These are phyloP conservation scores for Saprolegnia diclina DNA, from an alignment of 352 stramenopile genomes.

Conservation along the genomic window DNA sequence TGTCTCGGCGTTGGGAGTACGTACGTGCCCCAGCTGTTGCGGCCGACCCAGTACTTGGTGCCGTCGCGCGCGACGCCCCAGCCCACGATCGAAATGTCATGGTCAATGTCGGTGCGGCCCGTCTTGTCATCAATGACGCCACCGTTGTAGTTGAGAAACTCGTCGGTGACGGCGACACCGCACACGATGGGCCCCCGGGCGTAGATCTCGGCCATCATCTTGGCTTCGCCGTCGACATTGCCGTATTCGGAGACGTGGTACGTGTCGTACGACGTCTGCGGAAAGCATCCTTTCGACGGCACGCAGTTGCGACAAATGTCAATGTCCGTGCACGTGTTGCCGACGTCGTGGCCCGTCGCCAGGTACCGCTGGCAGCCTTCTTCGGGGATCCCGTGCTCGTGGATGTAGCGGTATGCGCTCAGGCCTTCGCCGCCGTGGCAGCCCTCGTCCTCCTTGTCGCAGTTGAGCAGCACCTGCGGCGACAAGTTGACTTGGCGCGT, in stretches of 20 bases:
- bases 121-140: slow-evolving; percentile 92
- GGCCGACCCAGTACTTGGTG: slow-evolving; percentile 92
- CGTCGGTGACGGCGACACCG: slow-evolving; percentile 87
- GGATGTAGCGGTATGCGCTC: slow-evolving; percentile 89
- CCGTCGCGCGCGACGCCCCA: slow-evolving; percentile 87
- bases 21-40: slow-evolving; percentile 92
- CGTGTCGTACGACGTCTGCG: slow-evolving; percentile 90
- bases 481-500: slow-evolving; percentile 73
- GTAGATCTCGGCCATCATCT: slow-evolving; percentile 97
- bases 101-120: slow-evolving; percentile 55
- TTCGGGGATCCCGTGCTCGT: slow-evolving; percentile 88
- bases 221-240: slow-evolving; percentile 78
- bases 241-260: slow-evolving; percentile 95
- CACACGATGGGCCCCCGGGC: slow-evolving; percentile 91
- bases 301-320: slow-evolving; percentile 93
- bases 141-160: slow-evolving; percentile 88
- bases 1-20: neutral
- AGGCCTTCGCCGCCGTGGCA: slow-evolving; percentile 92
- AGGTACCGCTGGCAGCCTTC: slow-evolving; percentile 94
- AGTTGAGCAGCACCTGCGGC: slow-evolving; percentile 86
- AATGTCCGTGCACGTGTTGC: slow-evolving; percentile 74
- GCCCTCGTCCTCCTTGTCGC: slow-evolving; percentile 72
- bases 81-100: slow-evolving; percentile 95
- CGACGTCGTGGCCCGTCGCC: slow-evolving; percentile 87
- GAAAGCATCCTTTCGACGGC: slow-evolving; percentile 70